Evolutionary conservation across 2,329 filamentous ascomycete genomes (phyloP).

Genomic region (Penicillium expansum): DNA sequence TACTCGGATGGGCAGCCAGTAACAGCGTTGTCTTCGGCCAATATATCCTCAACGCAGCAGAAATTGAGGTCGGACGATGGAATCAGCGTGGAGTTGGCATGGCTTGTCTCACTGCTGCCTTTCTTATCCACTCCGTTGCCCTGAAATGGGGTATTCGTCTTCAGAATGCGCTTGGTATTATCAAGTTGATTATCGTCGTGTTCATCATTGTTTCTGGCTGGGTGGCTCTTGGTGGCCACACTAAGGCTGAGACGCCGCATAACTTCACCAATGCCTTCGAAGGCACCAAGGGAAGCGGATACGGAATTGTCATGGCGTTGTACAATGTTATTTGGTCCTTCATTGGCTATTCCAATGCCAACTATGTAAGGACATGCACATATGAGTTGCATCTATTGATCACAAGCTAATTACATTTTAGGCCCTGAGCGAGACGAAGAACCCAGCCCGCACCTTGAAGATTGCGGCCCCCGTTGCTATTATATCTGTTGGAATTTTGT

Average conservation of each 20-base stretch:
- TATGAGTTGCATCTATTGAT: conserved; percentile 1
- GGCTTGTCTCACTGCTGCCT: conserved; percentile 47
- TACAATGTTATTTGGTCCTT: conserved; percentile 64
- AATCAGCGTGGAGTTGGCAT: conserved; percentile 52
- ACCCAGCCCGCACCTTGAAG: conserved; percentile 58
- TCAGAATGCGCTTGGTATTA: conserved; percentile 50
- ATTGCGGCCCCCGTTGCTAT: conserved; percentile 57
- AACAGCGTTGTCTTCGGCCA: conserved; percentile 54
- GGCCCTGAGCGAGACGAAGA: conserved; percentile 54
- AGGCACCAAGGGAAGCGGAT: conserved; percentile 36
- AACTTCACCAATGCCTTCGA: conserved; percentile 42
- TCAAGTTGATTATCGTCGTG: conserved; percentile 52
- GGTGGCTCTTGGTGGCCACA: conserved; percentile 41
- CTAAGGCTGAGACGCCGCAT: conserved; percentile 37
- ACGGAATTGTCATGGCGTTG: conserved; percentile 57
- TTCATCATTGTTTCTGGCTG: conserved; percentile 47
- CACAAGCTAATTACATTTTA: conserved; percentile 21
- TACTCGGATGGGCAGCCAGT: conserved; percentile 53
- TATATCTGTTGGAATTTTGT: conserved; percentile 53
- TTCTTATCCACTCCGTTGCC: conserved; percentile 49
- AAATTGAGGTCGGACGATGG: conserved; percentile 45
- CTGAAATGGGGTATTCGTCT: conserved; percentile 49
- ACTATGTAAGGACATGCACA: conserved; percentile 49
- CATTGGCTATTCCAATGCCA: conserved; percentile 60
- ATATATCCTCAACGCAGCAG: conserved; percentile 51